Conservation (phyloP, 352 stramenopile genomes). For the Heterotrichella gracilis region DNA sequence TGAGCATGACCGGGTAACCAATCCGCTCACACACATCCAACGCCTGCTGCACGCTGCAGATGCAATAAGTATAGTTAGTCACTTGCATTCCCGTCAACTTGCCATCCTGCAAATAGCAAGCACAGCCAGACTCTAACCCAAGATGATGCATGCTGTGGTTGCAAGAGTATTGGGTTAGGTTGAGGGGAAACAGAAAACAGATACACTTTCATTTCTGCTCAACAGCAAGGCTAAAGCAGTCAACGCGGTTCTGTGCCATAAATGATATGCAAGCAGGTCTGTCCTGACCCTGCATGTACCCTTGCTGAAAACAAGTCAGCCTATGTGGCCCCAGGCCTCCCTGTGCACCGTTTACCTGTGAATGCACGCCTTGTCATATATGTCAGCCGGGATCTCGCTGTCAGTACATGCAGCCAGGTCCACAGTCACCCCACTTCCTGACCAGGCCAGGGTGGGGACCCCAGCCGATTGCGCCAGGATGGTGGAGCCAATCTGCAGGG, state of each 20-base stretch:
- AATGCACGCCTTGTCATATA: conserved; percentile 68
- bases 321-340: background rate
- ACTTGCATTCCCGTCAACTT: conserved; percentile 14
- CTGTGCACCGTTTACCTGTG: conserved; percentile 26
- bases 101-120: background rate
- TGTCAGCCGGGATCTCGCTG: conserved; percentile 53
- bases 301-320: too few species aligned
- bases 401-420: conserved; percentile 39
- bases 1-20: conserved; percentile 99
- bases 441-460: conserved; percentile 95
- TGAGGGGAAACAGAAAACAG: too few species aligned
- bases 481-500: conserved; percentile 92
- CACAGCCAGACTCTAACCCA: too few species aligned
- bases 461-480: conserved; percentile 95
- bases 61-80: too few species aligned
- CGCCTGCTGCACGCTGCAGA: conserved; percentile 47
- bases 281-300: too few species aligned
- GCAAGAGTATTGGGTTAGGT: too few species aligned
- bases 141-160: too few species aligned
- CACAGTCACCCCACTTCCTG: conserved; percentile 63
- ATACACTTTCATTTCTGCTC: too few species aligned
- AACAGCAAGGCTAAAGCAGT: too few species aligned
- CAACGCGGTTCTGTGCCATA: too few species aligned
- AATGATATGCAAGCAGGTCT: too few species aligned
- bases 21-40: conserved; percentile 60